Percentiles rank a stretch among this genome's conserved stretches.
Conservation (phyloP, 352 stramenopile genomes). For the Phytophthora sp. region DNA sequence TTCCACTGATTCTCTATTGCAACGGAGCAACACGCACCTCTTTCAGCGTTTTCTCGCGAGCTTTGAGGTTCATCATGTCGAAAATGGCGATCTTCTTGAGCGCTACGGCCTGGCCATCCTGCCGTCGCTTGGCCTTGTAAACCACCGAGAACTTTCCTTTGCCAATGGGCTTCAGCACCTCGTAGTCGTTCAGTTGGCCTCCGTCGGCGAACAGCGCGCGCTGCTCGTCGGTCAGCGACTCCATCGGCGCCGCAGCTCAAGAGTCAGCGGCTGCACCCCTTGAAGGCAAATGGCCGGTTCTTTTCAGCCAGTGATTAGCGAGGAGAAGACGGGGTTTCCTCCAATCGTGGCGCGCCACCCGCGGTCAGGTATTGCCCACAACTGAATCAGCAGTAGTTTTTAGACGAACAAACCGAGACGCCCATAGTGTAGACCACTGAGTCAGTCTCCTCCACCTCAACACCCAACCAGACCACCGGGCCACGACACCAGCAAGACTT, state of each 20-base stretch:
- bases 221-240: slow-evolving; percentile 78
- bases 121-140: slow-evolving; percentile 80
- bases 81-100: slow-evolving; percentile 95
- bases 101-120: slow-evolving; percentile 79
- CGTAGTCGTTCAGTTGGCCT: slow-evolving; percentile 72
- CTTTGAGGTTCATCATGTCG: slow-evolving; percentile 90
- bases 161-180: slow-evolving; percentile 89
- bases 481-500: slow-evolving; percentile 22
- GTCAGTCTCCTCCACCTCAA: slow-evolving; percentile 20
- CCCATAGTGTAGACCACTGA: slow-evolving; percentile 8
- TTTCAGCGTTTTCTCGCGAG: slow-evolving; percentile 92
- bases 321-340: background rate
- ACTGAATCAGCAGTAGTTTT: slow-evolving; percentile 28
- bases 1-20: too few relatives aligned
- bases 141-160: slow-evolving; percentile 95
- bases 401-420: slow-evolving; percentile 14
- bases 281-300: slow-evolving; percentile 7
- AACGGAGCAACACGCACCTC: slow-evolving; percentile 44
- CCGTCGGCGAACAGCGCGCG: slow-evolving; percentile 65
- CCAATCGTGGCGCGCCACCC: slow-evolving; percentile 21
- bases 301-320: slow-evolving; percentile 22
- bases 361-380: slow-evolving; percentile 13
- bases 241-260: slow-evolving; percentile 58
- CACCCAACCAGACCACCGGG: slow-evolving; percentile 7
- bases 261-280: slow-evolving; percentile 30